Conservation (phyloP, 768 basidiomycete genomes). For the Lentinula boryana region DNA sequence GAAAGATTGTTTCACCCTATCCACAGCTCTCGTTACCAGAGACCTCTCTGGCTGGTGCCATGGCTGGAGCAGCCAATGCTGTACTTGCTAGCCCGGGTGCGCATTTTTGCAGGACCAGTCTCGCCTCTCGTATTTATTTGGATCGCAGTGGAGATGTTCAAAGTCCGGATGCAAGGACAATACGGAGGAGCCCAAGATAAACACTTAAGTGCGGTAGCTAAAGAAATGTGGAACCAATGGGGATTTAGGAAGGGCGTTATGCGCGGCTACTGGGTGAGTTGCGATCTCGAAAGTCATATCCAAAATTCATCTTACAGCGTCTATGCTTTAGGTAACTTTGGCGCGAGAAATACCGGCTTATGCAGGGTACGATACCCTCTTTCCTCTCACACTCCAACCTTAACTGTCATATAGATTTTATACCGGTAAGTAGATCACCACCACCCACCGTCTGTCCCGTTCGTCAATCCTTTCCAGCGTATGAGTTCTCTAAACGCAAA, state of each 20-base stretch:
- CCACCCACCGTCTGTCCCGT: too few species aligned
- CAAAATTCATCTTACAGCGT: not conserved
- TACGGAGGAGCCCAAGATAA: conserved; percentile 82
- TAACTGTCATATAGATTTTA: conserved; percentile 48
- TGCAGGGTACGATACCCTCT: conserved; percentile 56
- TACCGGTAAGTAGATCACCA: conserved; percentile 33
- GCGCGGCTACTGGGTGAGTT: conserved; percentile 89
- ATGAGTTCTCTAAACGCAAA: conserved; percentile 82
- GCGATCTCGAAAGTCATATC: not conserved
- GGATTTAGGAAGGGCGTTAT: conserved; percentile 87
- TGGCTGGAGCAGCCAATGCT: conserved; percentile 91
- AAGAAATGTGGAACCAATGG: conserved; percentile 83
- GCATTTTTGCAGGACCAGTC: conserved; percentile 7
- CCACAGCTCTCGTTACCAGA: conserved; percentile 76
- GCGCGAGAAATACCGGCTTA: conserved; percentile 95
- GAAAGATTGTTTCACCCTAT: conserved; percentile 83
- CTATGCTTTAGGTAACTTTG: conserved; percentile 64
- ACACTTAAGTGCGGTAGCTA: conserved; percentile 60
- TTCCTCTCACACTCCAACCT: not conserved
- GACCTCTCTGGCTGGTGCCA: conserved; percentile 79
- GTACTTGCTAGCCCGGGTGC: conserved; percentile 85
- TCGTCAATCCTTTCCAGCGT: conserved; percentile 39
- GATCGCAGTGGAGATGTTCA: conserved; percentile 88
- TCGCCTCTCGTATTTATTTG: not conserved
- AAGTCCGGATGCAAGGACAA: conserved; percentile 96